Evolutionary conservation across 768 basidiomycete genomes (phyloP).

Genomic region (Pisolithus albus): DNA sequence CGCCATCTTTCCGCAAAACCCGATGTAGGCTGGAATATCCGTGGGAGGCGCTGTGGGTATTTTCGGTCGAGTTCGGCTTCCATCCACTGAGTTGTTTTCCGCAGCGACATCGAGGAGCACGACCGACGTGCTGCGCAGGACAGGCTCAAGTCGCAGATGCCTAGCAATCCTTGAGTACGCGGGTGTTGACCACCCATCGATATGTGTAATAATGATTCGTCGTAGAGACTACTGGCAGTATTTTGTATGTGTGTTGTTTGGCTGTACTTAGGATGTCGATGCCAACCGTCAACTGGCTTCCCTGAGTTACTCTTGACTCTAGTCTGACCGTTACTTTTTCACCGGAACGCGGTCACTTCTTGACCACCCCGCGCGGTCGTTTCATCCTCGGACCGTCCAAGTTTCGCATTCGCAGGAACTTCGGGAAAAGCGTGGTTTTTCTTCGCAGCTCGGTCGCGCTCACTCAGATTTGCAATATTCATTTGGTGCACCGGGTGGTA

Average conservation of each 20-base stretch:
- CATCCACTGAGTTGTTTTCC: not conserved
- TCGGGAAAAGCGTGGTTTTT: not conserved
- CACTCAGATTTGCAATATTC: not conserved
- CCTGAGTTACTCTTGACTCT: not conserved
- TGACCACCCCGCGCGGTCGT: constrained; percentile 3
- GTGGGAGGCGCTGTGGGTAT: constrained; percentile 68
- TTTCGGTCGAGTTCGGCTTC: not conserved
- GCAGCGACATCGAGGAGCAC: constrained; percentile 71
- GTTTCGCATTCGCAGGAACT: not conserved
- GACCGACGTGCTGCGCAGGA: constrained; percentile 52
- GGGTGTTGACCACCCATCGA: not conserved
- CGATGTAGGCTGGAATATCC: constrained; percentile 70
- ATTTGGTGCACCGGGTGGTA: constrained; percentile 4
- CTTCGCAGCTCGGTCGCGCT: not conserved
- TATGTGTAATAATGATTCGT: not conserved
- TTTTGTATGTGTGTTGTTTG: not conserved
- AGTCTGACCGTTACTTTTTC: no score
- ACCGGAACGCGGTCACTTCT: no score
- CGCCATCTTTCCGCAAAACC: constrained; percentile 1
- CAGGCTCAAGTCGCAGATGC: constrained; percentile 18
- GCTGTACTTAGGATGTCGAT: not conserved
- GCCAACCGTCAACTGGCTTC: not conserved
- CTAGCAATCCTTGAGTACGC: not conserved
- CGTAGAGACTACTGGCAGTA: not conserved
- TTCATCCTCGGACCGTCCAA: not conserved